These are phyloP conservation scores for Thymus quinquecostatus DNA, from an alignment of 257 asterid genomes.

Conservation along the genomic window DNA sequence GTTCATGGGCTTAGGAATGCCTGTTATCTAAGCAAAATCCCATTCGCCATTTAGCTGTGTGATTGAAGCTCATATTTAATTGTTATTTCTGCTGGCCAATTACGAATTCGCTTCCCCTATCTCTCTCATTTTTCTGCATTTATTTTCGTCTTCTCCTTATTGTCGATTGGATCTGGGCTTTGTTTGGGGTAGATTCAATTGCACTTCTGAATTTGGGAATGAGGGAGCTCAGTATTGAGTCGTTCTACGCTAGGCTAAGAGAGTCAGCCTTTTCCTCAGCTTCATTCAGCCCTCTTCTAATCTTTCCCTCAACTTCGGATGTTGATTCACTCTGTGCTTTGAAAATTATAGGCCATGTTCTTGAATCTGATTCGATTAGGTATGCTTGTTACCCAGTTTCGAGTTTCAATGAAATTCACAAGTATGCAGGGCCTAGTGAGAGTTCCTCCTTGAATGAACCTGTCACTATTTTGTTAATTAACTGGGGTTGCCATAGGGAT, in stretches of 20 bases:
- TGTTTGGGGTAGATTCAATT: background rate
- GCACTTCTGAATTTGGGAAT: conserved; percentile 31
- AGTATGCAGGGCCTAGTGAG: conserved; percentile 69
- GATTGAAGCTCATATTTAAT: background rate
- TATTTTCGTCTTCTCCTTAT: background rate
- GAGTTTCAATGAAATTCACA: conserved; percentile 83
- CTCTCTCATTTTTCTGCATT: background rate
- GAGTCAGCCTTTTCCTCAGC: conserved; percentile 74
- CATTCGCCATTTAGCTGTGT: background rate
- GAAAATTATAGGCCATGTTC: conserved; percentile 80
- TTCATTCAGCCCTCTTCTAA: conserved; percentile 65
- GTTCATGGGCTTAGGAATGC: background rate
- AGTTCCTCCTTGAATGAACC: conserved; percentile 57
- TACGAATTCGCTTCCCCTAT: background rate
- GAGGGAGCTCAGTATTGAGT: conserved; percentile 74
- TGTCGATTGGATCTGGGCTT: conserved; percentile 8
- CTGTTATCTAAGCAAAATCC: background rate
- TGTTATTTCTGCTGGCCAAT: background rate
- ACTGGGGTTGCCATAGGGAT: conserved; percentile 99
- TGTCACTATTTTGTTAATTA: conserved; percentile 75
- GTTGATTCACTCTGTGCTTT: conserved; percentile 92
- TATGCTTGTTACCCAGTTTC: conserved; percentile 98
- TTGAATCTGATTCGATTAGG: conserved; percentile 92
- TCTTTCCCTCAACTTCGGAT: conserved; percentile 94
- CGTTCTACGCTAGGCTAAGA: conserved; percentile 67